These are phyloP conservation scores for Plasmodium inui DNA, from an alignment of 169 alveolate genomes.

Conservation along the genomic window DNA sequence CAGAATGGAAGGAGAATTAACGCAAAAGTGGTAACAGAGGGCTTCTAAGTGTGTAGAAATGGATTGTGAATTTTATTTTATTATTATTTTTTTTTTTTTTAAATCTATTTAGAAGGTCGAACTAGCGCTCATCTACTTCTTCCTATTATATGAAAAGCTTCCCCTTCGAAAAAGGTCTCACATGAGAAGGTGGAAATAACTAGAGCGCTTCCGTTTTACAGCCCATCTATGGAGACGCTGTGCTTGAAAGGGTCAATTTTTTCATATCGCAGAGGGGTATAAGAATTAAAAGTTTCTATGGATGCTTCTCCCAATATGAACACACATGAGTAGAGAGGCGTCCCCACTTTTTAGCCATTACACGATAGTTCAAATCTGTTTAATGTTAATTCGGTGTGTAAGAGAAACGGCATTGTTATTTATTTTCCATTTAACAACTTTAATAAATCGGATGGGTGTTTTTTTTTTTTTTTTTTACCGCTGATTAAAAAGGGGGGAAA, in stretches of 20 bases:
- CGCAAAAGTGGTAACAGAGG: neutral
- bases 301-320: neutral
- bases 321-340: neutral
- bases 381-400: neutral
- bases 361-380: neutral
- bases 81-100: too few species aligned
- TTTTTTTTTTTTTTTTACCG: neutral
- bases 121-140: neutral
- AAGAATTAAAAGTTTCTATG: neutral
- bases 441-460: neutral
- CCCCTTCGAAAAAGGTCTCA: neutral
- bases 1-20: neutral
- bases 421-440: neutral
- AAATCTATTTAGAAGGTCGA: neutral
- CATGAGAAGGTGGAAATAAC: neutral
- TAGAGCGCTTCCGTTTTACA: neutral
- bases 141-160: neutral
- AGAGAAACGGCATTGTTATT: neutral
- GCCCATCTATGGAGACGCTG: neutral
- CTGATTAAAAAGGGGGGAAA: neutral
- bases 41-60: neutral
- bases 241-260: neutral
- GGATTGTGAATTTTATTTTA: neutral
- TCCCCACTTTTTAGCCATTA: neutral
- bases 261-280: neutral